Percentiles rank a stretch among this genome's conserved stretches.
These are phyloP conservation scores for Globisporangium radiosum DNA, from an alignment of 352 stramenopile species.

Conservation along the genomic window DNA sequence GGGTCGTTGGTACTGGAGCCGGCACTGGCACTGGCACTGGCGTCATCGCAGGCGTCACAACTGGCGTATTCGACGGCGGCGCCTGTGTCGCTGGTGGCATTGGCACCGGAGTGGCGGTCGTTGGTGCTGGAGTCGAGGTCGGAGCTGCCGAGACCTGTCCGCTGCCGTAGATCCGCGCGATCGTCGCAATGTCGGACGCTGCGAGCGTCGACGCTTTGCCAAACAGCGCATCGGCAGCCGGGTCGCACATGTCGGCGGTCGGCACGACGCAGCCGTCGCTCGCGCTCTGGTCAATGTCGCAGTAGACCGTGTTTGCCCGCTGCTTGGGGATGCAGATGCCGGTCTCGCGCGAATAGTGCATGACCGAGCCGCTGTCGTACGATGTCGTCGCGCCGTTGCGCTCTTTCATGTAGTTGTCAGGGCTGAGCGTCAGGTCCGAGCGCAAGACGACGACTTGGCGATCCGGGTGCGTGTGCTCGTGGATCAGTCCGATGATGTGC, in stretches of 20 bases:
- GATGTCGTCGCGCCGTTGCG: conserved; percentile 14
- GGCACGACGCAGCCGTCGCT: conserved; percentile 16
- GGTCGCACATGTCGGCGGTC: conserved; percentile 14
- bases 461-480: conserved; percentile 41
- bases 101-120: neutral
- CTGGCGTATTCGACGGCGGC: neutral
- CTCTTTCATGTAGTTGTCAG: conserved; percentile 47
- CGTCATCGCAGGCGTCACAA: conserved; percentile 1
- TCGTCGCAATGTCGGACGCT: conserved; percentile 17
- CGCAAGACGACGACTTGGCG: conserved; percentile 38
- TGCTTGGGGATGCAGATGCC: conserved; percentile 34
- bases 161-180: conserved; percentile 16
- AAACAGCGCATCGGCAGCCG: conserved; percentile 2
- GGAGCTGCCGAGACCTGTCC: conserved; percentile 1
- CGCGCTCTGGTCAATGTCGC: conserved; percentile 30
- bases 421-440: conserved; percentile 31
- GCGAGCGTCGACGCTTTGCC: conserved; percentile 10
- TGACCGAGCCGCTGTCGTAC: conserved; percentile 35
- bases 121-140: neutral
- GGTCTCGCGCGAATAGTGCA: conserved; percentile 38
- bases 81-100: conserved; percentile 1
- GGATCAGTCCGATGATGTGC: conserved; percentile 34
- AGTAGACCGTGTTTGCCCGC: conserved; percentile 18
- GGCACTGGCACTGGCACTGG: neutral
- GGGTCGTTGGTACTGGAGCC: neutral